Conservation (phyloP, 1,284 basidiomycete genomes). For the Cutaneotrichosporon sp. region DNA sequence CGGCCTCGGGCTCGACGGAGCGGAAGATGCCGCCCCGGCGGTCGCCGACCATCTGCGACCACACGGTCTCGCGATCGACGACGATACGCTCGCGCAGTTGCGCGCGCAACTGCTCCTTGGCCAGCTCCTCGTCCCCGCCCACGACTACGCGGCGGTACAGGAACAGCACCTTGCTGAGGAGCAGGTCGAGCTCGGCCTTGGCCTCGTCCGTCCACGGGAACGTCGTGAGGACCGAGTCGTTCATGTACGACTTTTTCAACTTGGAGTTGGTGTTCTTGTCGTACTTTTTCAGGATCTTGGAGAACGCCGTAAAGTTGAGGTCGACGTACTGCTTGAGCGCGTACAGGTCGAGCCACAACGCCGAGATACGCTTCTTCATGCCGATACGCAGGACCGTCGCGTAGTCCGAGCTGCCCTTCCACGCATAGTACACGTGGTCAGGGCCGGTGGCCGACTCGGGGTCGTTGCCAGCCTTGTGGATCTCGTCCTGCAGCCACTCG, state of each 20-base stretch:
- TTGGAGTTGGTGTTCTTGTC: constrained; percentile 88
- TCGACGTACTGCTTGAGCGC: constrained; percentile 88
- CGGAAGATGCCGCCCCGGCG: constrained; percentile 62
- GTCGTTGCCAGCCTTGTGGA: constrained; percentile 3
- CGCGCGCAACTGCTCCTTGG: constrained; percentile 74
- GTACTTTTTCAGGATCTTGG: constrained; percentile 98
- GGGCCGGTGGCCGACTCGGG: constrained; percentile 5
- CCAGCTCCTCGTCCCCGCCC: constrained; percentile 63
- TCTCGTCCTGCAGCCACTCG: constrained; percentile 23
- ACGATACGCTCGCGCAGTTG: constrained; percentile 77
- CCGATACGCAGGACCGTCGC: constrained; percentile 82
- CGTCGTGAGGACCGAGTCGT: constrained; percentile 64
- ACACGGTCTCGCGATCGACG: constrained; percentile 59
- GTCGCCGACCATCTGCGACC: constrained; percentile 85
- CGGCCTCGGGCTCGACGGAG: constrained; percentile 53
- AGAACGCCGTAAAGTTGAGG: constrained; percentile 87
- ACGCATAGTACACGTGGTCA: constrained; percentile 52
- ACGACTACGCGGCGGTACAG: constrained; percentile 86
- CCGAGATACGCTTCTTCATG: constrained; percentile 86
- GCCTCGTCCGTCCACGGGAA: constrained; percentile 63
- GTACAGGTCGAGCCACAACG: constrained; percentile 76
- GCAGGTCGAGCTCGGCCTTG: constrained; percentile 62
- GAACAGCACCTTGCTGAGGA: constrained; percentile 61
- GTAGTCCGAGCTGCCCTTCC: constrained; percentile 76
- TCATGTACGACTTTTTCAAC: constrained; percentile 79